phyloP scores from a whole-genome alignment of 2,329 filamentous ascomycete genomes.

The Aureobasidium zeae region DNA sequence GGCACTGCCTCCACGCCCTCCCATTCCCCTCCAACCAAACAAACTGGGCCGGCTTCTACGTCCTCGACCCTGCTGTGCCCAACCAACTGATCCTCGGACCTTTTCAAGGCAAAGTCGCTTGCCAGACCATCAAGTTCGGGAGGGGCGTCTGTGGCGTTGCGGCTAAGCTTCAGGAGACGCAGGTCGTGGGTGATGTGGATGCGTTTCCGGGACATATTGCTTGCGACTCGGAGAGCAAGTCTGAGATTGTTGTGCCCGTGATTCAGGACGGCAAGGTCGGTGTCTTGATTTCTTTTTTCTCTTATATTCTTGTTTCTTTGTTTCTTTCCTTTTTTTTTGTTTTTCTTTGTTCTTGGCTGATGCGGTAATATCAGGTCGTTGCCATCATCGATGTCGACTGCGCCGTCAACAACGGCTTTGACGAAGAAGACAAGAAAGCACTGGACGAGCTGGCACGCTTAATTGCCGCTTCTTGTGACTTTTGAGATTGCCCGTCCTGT shows the following conservation, averaged over 20 bases:
- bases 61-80: conserved; percentile 43
- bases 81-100: conserved; percentile 60
- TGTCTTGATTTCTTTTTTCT: conserved; percentile 19
- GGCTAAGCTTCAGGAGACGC: conserved; percentile 51
- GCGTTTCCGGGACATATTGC: conserved; percentile 72
- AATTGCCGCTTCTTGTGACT: conserved; percentile 55
- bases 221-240: conserved; percentile 64
- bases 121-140: conserved; percentile 65
- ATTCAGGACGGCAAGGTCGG: conserved; percentile 42
- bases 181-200: conserved; percentile 60
- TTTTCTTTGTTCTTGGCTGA: not conserved
- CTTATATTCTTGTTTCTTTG: not conserved
- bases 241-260: conserved; percentile 75
- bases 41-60: conserved; percentile 80
- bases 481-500: too few species aligned
- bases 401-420: conserved; percentile 56
- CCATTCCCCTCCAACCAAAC: conserved; percentile 55
- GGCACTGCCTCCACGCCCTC: conserved; percentile 70
- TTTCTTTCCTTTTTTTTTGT: not conserved
- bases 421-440: conserved; percentile 54
- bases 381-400: conserved; percentile 78
- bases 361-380: conserved; percentile 39
- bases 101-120: conserved; percentile 70
- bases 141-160: conserved; percentile 68
- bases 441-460: conserved; percentile 58